Evolutionary conservation across 75 land plant species (phyloP).

Genomic region (Cunninghamia lanceolata): DNA sequence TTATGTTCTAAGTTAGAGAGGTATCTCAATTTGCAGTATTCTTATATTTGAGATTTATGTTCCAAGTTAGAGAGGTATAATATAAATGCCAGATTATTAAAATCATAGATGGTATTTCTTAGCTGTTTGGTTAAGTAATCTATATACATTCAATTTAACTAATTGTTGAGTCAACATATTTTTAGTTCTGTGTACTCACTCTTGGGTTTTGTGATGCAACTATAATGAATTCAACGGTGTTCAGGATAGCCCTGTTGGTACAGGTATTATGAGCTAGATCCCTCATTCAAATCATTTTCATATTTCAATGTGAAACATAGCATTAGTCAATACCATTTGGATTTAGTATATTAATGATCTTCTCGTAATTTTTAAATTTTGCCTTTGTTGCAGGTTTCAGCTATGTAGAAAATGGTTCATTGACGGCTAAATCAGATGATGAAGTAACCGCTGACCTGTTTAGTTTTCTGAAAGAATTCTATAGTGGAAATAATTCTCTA

Average conservation of each 20-base stretch:
- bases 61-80: not conserved
- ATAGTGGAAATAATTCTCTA: slow-evolving; percentile 37
- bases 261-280: slow-evolving; percentile 22
- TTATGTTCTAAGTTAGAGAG: not conserved
- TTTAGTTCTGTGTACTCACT: not conserved
- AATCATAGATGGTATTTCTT: not conserved
- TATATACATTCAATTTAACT: not conserved
- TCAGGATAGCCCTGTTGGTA: slow-evolving; percentile 93
- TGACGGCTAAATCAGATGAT: slow-evolving; percentile 54
- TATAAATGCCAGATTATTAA: not conserved
- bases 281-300: not conserved
- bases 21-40: not conserved
- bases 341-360: not conserved
- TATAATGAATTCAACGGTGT: not conserved
- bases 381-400: slow-evolving; percentile 41
- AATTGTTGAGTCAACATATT: not conserved
- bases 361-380: not conserved
- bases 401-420: slow-evolving; percentile 59
- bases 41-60: not conserved
- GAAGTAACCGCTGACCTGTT: slow-evolving; percentile 71
- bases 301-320: not conserved
- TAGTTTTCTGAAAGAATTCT: slow-evolving; percentile 45
- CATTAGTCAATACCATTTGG: not conserved
- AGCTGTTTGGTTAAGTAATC: not conserved
- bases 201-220: not conserved